These are phyloP conservation scores for Asterella californica DNA, from an alignment of 225 moss, liverwort and hornwort species.

Conservation along the genomic window DNA sequence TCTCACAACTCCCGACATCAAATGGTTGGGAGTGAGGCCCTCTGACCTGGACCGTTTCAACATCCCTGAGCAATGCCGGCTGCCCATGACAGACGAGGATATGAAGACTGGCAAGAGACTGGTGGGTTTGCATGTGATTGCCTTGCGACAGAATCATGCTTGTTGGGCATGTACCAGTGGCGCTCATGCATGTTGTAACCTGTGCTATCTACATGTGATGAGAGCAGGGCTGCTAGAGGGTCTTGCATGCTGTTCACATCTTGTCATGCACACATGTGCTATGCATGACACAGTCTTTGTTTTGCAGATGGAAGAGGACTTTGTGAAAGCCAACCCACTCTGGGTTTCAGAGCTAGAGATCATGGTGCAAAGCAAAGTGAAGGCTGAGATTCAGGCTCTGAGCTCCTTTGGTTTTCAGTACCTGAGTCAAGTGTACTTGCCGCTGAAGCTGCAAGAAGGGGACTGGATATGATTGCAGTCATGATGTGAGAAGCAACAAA, in stretches of 20 bases:
- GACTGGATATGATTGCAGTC: conserved; percentile 53
- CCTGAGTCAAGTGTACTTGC: conserved; percentile 62
- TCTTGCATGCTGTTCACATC: no score
- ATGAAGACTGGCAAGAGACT: conserved; percentile 67
- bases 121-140: no score
- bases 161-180: no score
- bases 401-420: conserved; percentile 70
- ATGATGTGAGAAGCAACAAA: no score
- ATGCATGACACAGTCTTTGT: no score
- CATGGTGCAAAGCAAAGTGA: conserved; percentile 73
- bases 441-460: conserved; percentile 65
- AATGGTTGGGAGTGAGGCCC: conserved; percentile 66
- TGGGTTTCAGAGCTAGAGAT: conserved; percentile 63
- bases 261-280: no score
- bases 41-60: conserved; percentile 61
- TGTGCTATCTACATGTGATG: no score
- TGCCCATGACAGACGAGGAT: conserved; percentile 73
- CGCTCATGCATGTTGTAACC: no score
- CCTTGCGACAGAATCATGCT: no score
- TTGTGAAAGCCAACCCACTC: conserved; percentile 58
- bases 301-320: conserved; percentile 63
- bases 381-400: conserved; percentile 65
- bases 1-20: conserved; percentile 63
- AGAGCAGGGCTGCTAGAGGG: no score
- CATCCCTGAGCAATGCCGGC: conserved; percentile 65